phyloP scores from a whole-genome alignment of 352 stramenopile species.

The Phytophthora litchii region DNA sequence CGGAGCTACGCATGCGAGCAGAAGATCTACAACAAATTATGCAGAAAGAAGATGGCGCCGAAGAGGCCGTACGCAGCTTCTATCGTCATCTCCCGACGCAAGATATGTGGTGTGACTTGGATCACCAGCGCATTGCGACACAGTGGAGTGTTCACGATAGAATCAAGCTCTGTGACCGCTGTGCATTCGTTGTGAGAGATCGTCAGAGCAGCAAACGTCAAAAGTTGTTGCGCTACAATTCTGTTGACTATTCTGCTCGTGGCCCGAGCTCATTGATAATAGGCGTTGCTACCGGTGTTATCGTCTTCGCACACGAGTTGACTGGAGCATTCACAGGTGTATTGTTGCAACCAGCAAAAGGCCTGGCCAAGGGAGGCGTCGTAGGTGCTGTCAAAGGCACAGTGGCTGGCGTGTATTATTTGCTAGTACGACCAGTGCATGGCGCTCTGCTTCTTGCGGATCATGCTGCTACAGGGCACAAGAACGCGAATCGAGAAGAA shows the following conservation, averaged over 20 bases:
- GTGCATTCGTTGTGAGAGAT: constrained; percentile 32
- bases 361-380: constrained; percentile 23
- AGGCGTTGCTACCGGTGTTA: constrained; percentile 21
- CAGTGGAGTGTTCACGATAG: constrained; percentile 40
- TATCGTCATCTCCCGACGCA: constrained; percentile 81
- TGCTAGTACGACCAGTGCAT: constrained; percentile 40
- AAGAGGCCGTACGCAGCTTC: constrained; percentile 82
- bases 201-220: constrained; percentile 27
- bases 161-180: constrained; percentile 48
- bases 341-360: constrained; percentile 38
- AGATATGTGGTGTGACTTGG: constrained; percentile 76
- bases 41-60: constrained; percentile 83
- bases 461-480: constrained; percentile 40
- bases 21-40: constrained; percentile 54
- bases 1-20: constrained; percentile 53
- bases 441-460: constrained; percentile 44
- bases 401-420: constrained; percentile 29
- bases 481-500: constrained; percentile 45
- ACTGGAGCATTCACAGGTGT: constrained; percentile 50
- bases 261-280: constrained; percentile 37
- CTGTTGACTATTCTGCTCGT: constrained; percentile 44
- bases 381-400: constrained; percentile 26
- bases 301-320: constrained; percentile 41
- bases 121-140: constrained; percentile 31
- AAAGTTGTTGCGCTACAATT: constrained; percentile 36